Conservation (phyloP, 179 eudicot genomes). For the Silene noctiflora region DNA sequence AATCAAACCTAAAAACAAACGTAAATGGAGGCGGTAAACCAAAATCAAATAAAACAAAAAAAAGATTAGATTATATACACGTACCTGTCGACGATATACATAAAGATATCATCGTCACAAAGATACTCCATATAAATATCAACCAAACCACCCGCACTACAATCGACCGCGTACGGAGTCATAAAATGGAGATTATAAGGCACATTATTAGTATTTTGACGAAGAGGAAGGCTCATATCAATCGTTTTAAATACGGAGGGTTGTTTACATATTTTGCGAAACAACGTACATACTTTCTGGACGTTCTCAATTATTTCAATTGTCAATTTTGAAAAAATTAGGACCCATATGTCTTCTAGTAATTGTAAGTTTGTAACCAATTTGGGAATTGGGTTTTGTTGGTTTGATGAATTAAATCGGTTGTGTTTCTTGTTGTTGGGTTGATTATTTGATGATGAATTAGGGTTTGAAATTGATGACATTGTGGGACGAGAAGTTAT, state of each 20-base stretch:
- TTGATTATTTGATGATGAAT: not conserved
- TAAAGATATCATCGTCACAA: constrained; percentile 18
- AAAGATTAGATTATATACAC: not conserved
- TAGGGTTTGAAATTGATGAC: not conserved
- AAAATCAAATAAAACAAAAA: too few relatives aligned
- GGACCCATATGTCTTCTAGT: constrained; percentile 17
- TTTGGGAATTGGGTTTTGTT: constrained; percentile 12
- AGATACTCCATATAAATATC: constrained; percentile 17
- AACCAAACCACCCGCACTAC: constrained; percentile 21
- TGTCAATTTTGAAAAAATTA: constrained; percentile 11
- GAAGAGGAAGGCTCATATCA: constrained; percentile 16
- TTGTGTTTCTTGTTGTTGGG: not conserved
- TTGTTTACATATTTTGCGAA: constrained; percentile 23
- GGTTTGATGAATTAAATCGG: not conserved
- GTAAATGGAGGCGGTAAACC: not conserved
- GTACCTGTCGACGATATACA: constrained; percentile 24
- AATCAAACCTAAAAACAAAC: not conserved
- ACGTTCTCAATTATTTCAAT: constrained; percentile 19
- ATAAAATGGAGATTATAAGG: constrained; percentile 8
- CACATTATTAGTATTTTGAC: not conserved
- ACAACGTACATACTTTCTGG: constrained; percentile 24
- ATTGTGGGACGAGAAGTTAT: not conserved
- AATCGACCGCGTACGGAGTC: constrained; percentile 20
- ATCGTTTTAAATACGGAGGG: constrained; percentile 19
- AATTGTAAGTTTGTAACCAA: constrained; percentile 21